Evolutionary conservation across 768 basidiomycete genomes (phyloP).

Genomic region (Naganishia randhawae): DNA sequence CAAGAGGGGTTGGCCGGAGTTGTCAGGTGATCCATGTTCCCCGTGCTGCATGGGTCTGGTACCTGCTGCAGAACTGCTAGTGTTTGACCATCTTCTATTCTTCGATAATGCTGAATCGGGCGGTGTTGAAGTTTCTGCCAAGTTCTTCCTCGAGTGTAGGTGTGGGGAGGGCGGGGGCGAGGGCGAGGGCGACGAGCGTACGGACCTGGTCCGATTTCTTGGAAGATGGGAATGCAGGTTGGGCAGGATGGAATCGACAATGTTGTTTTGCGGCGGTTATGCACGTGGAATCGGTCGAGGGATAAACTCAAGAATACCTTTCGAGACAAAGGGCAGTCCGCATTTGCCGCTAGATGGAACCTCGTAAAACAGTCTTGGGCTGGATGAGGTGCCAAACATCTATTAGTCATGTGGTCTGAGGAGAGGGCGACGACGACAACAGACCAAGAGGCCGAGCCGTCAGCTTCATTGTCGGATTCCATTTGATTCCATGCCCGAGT

Average conservation of each 20-base stretch:
- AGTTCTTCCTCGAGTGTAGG: neutral
- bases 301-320: neutral
- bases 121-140: neutral
- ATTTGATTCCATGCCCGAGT: too few relatives aligned
- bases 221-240: slow-evolving; percentile 15
- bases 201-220: slow-evolving; percentile 8
- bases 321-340: neutral
- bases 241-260: neutral
- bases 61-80: neutral
- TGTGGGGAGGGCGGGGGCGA: slow-evolving; percentile 2
- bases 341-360: too few relatives aligned
- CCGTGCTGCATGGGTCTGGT: neutral
- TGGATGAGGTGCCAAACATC: too few relatives aligned
- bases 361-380: too few relatives aligned
- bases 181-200: slow-evolving; percentile 10
- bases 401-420: neutral
- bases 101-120: neutral
- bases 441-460: too few relatives aligned
- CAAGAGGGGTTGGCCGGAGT: neutral
- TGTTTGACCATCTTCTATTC: neutral
- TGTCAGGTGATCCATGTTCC: neutral
- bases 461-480: too few relatives aligned
- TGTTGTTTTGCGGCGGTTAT: neutral
- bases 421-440: neutral
- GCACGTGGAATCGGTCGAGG: neutral